Evolutionary conservation across 306 rosid genomes (phyloP), one percentile per base, ranked within the genome.

Genomic region (Echinosophora koreensis): DNA sequence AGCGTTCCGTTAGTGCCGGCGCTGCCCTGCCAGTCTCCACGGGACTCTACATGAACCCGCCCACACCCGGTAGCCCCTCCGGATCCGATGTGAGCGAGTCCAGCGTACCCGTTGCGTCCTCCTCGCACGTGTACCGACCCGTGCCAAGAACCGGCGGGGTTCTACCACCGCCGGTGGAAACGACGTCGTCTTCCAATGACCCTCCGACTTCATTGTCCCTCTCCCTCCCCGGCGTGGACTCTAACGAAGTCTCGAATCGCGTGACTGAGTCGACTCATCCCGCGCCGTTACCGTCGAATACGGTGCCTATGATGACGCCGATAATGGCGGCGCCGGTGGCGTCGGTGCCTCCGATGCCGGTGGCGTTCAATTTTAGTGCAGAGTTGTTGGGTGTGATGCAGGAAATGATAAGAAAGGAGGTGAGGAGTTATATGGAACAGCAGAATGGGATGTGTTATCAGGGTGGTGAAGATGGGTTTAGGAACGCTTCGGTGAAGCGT

Each of bases 21-120:
- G 85, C 97, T 3, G 97, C 89, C 1, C 30, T 90, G 1, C 95
- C 97, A 0, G 88, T 85, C 0, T 83, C 92, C 52, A 86, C 90
- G 0, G 93, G 89, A 4, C 88, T 90, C 28, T 87, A 77, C 73
- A 82, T 89, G 85, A 94, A 79, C 77, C 90, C 80, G 0, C 77
- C 87, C 14, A 1, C 83, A 0, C 89, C 99, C 1, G 83, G 92
- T 3, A 88, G 93, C 15, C 98, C 98, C 0, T 90, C 97, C 7
- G 97, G 96, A 51, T 96, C 99, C 30, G 99, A 96, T 17, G 77
- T 88, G 18, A 96, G 99, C 81, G 99, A 96, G 60, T 87, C 98
- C 57, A 92, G 97, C 71, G 86, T 83, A 0, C 93, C 89, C 0
- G 83, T 85, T 14, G 69, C 77, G 17, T 80, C 93, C 0, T 38